Conservation (phyloP, 2,329 filamentous ascomycete species). For the Aspergillus eucalypticola region DNA sequence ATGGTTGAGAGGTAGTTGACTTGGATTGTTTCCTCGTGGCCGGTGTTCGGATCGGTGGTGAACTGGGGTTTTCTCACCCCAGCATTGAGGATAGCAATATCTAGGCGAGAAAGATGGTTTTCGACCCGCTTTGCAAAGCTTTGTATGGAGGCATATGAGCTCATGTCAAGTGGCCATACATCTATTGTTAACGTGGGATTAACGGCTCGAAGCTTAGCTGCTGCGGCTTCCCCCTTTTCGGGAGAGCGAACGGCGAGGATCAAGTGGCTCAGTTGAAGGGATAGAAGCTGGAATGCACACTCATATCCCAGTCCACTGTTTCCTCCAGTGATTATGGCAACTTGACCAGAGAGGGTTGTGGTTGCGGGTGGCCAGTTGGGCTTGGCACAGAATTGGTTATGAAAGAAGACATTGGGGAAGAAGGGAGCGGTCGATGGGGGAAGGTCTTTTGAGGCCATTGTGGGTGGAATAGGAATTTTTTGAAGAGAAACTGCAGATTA, state of each 20-base stretch:
- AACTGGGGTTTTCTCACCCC: constrained; percentile 27
- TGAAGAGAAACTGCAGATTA: no score
- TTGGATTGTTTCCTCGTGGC: constrained; percentile 27
- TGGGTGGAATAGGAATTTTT: background rate
- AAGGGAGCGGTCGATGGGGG: background rate
- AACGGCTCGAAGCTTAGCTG: constrained; percentile 43
- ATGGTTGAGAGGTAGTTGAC: constrained; percentile 31
- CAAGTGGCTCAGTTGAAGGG: constrained; percentile 43
- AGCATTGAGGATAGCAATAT: constrained; percentile 41
- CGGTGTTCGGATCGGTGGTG: constrained; percentile 14
- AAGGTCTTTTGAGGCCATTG: background rate
- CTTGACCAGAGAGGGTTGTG: constrained; percentile 39
- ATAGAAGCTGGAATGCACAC: constrained; percentile 46
- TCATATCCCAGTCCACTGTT: constrained; percentile 52
- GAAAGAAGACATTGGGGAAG: background rate
- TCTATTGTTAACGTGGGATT: constrained; percentile 30
- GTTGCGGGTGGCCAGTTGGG: constrained; percentile 26
- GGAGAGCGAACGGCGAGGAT: constrained; percentile 49
- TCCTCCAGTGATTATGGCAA: constrained; percentile 51
- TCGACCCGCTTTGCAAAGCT: background rate
- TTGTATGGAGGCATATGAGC: background rate
- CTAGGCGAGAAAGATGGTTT: background rate
- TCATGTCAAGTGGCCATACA: constrained; percentile 4
- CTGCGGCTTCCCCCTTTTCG: constrained; percentile 49
- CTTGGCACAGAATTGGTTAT: background rate